These are phyloP conservation scores for Passiflora organensis DNA, from an alignment of 345 rosid genomes.

Conservation along the genomic window DNA sequence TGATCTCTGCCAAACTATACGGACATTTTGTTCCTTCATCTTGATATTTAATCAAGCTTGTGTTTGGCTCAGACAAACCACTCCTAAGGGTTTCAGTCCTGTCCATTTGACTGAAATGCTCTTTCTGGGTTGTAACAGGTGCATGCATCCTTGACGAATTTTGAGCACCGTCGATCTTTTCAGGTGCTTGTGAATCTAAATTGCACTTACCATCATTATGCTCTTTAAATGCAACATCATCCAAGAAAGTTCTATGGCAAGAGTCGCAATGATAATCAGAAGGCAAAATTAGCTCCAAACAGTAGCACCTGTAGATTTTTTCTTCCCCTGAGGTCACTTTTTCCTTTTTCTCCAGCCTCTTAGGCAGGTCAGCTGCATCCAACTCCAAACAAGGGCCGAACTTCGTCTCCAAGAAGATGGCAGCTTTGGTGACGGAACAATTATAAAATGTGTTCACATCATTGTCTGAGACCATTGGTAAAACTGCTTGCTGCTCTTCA, in stretches of 20 bases:
- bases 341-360: constrained; percentile 50
- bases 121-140: constrained; percentile 24
- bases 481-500: constrained; percentile 22
- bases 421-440: constrained; percentile 63
- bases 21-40: constrained; percentile 51
- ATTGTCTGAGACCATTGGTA: constrained; percentile 11
- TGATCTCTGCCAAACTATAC: constrained; percentile 57
- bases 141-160: constrained; percentile 42
- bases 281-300: constrained; percentile 81
- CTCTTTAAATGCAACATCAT: constrained; percentile 46
- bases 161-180: constrained; percentile 39
- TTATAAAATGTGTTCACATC: constrained; percentile 26
- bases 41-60: constrained; percentile 58
- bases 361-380: constrained; percentile 32
- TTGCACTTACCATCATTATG: constrained; percentile 60
- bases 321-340: constrained; percentile 36
- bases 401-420: constrained; percentile 57
- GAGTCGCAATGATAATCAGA: constrained; percentile 67
- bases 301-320: constrained; percentile 64
- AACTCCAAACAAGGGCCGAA: constrained; percentile 51
- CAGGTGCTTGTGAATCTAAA: constrained; percentile 34
- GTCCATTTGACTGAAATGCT: constrained; percentile 28
- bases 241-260: constrained; percentile 70
- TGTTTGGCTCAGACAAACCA: constrained; percentile 34
- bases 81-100: constrained; percentile 30